Evolutionary conservation across 257 asterid genomes (phyloP), one percentile per base, ranked within the genome.

Genomic region (Petrea volubilis): DNA sequence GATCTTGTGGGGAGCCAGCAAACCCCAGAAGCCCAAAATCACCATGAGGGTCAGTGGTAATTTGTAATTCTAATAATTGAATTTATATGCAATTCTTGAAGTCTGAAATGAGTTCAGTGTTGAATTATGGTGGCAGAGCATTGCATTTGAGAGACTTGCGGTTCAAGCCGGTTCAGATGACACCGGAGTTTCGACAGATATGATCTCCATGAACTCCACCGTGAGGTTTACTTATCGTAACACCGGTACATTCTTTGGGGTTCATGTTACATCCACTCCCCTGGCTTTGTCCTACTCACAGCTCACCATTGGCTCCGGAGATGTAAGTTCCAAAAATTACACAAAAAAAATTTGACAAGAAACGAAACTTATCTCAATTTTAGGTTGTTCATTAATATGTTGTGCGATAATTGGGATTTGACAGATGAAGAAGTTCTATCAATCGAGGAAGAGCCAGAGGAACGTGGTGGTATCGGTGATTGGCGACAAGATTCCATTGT

Each of bases 161-260:
- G 85, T 91, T 74, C 95, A 91, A 80, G 92, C 96, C 38, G 97
- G 96, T 43, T 84, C 95, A 0, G 96, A 91, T 70, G 33, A 43
- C 14, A 71, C 83, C 0, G 91, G 95, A 40, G 97, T 91, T 11
- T 76, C 93, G 0, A 91, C 96, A 0, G 95, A 87, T 73, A 91
- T 91, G 97, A 87, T 91, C 50, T 82, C 96, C 25, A 41, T 79
- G 75, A 91, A 91, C 74, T 74, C 96, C 23, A 91, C 96, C 0
- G 69, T 91, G 58, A 80, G 79, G 77, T 82, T 89, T 67, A 81
- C 66, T 66, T 85, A 80, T 75, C 84, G 81, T 0, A 89, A 91
- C 72, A 91, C 83, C 10, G 97, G 85, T 11, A 76, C 92, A 17
- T 91, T 91, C 67, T 87, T 91, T n/a, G 96, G 96, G 6, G 93